Evolutionary conservation across 1,139 yeast species (phyloP), one percentile per base, ranked within the genome.

Genomic region (Hansenula sp.): DNA sequence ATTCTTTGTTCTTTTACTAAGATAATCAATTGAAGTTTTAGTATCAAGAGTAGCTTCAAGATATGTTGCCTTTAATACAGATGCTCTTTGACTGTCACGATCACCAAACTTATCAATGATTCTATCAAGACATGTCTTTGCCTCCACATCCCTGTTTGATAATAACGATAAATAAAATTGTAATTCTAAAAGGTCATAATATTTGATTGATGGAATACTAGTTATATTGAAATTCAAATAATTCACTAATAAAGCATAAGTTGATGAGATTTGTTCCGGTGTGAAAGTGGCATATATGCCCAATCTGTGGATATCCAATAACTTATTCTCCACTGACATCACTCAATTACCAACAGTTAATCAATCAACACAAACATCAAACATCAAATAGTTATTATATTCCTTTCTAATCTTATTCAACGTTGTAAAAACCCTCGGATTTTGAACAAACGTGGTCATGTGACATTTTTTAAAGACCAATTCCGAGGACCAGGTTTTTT

Each of bases 91-190:
- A 12, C 83, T 73, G 27, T 53, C 52, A 22, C 62, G 62, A 29
- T 73, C 73, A 6, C 73, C 76, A 58, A 88, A 82, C 54, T 77
- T 76, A 56, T 88, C 96, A 30, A 73, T 61, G 14, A 89, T 60
- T 34, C 79, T 66, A 43, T 82, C 83, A 44, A 87, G 70, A 43
- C 78, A 68, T 13, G 73, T 63, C 51, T 81, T 77, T 14, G 96
- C 96, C 50, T 79, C 88, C 2, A 69, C 64, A 54, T 88, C 96
- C 46, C 79, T 73, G 37, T 77, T 69, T n/a, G 86, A 65, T 45
- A 82, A 67, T 32, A 88, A 61, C 3, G 81, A 66, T 35, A 89
- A 67, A 55, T 79, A 79, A 59, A 87, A 86, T 42, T 84, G 81
- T 55, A 87, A 73, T 57, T 86, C 95, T 46, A 79, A 68, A 29